Evolutionary conservation across 768 basidiomycete species (phyloP).

Genomic region (Termitomyces sp.): DNA sequence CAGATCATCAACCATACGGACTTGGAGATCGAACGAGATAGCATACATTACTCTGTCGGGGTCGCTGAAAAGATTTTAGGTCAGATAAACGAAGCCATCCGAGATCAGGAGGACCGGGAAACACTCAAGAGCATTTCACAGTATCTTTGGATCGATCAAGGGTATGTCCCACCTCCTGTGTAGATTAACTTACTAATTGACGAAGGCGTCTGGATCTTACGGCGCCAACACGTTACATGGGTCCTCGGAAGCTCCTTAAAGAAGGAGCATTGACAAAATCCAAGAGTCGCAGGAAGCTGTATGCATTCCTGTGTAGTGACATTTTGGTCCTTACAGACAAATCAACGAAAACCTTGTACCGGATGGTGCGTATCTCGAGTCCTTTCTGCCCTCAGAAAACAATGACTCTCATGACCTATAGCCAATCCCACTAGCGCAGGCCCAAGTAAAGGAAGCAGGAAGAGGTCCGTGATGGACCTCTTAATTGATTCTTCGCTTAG

Average conservation of each 20-base stretch:
- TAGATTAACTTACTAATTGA: slow-evolving; percentile 16
- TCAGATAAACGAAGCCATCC: slow-evolving; percentile 84
- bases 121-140: slow-evolving; percentile 71
- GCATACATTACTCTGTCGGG: slow-evolving; percentile 49
- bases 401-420: slow-evolving; percentile 21
- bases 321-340: slow-evolving; percentile 84
- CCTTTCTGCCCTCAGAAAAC: not conserved
- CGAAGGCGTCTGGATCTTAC: slow-evolving; percentile 74
- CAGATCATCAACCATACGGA: slow-evolving; percentile 81
- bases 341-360: slow-evolving; percentile 59
- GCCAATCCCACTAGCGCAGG: slow-evolving; percentile 75
- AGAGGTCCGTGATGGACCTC: slow-evolving; percentile 34
- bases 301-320: slow-evolving; percentile 83
- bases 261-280: slow-evolving; percentile 67
- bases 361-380: slow-evolving; percentile 45
- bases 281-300: slow-evolving; percentile 75
- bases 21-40: slow-evolving; percentile 48
- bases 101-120: slow-evolving; percentile 77
- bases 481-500: not conserved
- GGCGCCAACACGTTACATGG: slow-evolving; percentile 81
- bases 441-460: slow-evolving; percentile 50
- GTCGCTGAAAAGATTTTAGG: slow-evolving; percentile 70
- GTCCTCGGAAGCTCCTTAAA: slow-evolving; percentile 22
- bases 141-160: slow-evolving; percentile 84
- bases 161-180: slow-evolving; percentile 36